Percentiles rank a stretch among this genome's conserved stretches.
Conservation (phyloP, 2,329 filamentous ascomycete species). For the Calonectria henricotiae region DNA sequence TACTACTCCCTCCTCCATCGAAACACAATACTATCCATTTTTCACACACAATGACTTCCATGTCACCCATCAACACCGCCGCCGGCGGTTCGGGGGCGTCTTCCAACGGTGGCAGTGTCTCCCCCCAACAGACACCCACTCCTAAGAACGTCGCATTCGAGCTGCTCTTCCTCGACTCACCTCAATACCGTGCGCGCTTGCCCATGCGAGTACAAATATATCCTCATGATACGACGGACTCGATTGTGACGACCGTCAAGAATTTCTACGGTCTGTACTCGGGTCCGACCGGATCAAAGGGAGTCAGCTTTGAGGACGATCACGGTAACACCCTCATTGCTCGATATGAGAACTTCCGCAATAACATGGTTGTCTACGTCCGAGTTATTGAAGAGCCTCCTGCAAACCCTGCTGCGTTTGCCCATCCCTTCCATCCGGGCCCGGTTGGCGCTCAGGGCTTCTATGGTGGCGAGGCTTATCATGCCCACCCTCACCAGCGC, state of each 20-base stretch:
- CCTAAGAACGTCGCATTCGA: conserved; percentile 87
- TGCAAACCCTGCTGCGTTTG: conserved; percentile 64
- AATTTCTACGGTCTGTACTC: conserved; percentile 99
- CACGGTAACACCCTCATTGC: conserved; percentile 93
- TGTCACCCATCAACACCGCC: conserved; percentile 62
- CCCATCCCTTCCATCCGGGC: conserved; percentile 69
- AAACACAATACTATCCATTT: conserved; percentile 50
- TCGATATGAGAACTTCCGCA: conserved; percentile 93
- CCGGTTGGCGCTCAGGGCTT: conserved; percentile 68
- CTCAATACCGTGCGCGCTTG: conserved; percentile 80
- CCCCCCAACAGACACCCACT: conserved; percentile 65
- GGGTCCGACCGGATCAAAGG: conserved; percentile 77
- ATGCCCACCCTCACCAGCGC: conserved; percentile 65
- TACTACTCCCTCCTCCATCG: conserved; percentile 47
- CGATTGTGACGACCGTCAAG: conserved; percentile 98
- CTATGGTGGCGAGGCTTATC: conserved; percentile 70
- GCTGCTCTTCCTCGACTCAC: conserved; percentile 78
- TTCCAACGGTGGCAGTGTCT: conserved; percentile 63
- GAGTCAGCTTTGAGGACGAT: conserved; percentile 96
- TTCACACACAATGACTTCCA: conserved; percentile 63
- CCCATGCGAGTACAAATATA: conserved; percentile 94
- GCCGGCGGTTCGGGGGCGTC: conserved; percentile 56
- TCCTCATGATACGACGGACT: conserved; percentile 96
- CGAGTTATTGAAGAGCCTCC: conserved; percentile 80
- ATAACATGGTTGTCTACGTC: conserved; percentile 95